Base-by-base conservation (phyloP, 768 basidiomycete genomes). In the Asterophora parasitica region DNA sequence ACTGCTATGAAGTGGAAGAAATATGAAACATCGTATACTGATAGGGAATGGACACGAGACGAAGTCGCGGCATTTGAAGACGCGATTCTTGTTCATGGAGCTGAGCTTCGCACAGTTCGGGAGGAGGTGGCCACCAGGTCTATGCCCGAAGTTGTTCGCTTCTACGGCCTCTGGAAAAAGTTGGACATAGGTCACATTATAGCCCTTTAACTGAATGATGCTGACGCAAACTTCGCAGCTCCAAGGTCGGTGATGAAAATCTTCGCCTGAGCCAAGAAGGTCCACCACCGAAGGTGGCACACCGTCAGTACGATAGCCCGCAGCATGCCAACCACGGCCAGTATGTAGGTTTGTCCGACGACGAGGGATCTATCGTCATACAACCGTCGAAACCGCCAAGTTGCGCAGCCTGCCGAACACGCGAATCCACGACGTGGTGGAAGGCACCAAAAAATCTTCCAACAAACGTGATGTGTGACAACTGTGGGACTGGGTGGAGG, bases 131-230 rank as follows among this genome's bases (percentile, higher is more conserved):
- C 74, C 17, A 78, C 82, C 2, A 73, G 89, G 47, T 71, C 82
- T 0, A 76, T 90, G 59, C 72, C 78, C 23, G 91, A 92, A 58
- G 79, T 91, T 5, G 89, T 92, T 23, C 79, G 88, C 13, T 91
- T 83, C 65, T 92, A 88, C 56, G 85, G 82, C 3, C 83, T 79
- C 51, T 92, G 90, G 90, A 92, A 92, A 71, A 88, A 78, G 90
- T 89, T 15, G 50, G 34, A 40, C 47, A 11, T 5, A 15, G 37
- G 51, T 19, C 37, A 28, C 6, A 47, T 20, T 17, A 19, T 37
- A 9, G 23, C 15, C n/a, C n/a, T n/a, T n/a, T n/a, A n/a, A n/a
- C n/a, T n/a, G n/a, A 6, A 27, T 46, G 52, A 42, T 36, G 20
- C 15, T 49, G 36, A 45, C 39, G 12, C 48, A 44, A 44, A 53